These are phyloP conservation scores for Coemansia guatemalensis DNA, from an alignment of 192 early-diverging fungal species.

Conservation along the genomic window DNA sequence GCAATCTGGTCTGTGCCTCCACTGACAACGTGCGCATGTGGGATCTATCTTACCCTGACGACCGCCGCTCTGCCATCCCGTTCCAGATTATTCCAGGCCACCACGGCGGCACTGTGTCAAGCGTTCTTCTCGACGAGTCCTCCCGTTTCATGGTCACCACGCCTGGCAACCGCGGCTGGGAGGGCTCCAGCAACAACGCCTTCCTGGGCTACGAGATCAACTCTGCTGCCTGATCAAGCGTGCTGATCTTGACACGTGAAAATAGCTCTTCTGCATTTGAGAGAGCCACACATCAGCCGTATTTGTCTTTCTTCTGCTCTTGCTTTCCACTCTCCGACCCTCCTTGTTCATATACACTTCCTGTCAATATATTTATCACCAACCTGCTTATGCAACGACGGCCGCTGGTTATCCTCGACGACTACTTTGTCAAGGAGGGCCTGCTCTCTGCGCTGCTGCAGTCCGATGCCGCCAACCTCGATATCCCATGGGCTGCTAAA, in stretches of 20 bases:
- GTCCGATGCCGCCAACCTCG: slow-evolving; percentile 11
- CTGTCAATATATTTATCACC: not conserved
- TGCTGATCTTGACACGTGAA: not conserved
- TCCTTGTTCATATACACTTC: not conserved
- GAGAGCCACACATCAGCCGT: not conserved
- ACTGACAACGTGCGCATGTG: slow-evolving; percentile 91
- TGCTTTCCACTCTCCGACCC: not conserved
- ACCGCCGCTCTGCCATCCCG: slow-evolving; percentile 60
- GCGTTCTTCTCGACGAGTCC: slow-evolving; percentile 62
- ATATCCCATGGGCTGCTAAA: slow-evolving; percentile 16
- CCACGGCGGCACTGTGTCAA: slow-evolving; percentile 82
- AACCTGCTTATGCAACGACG: slow-evolving; percentile 17
- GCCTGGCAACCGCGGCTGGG: slow-evolving; percentile 96
- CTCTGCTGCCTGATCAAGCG: slow-evolving; percentile 35
- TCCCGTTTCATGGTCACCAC: slow-evolving; percentile 86
- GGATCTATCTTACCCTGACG: slow-evolving; percentile 64
- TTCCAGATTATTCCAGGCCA: slow-evolving; percentile 95
- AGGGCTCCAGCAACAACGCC: slow-evolving; percentile 77
- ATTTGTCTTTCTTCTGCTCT: not conserved
- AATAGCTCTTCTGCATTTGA: not conserved
- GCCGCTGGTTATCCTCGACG: slow-evolving; percentile 43
- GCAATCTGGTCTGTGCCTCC: slow-evolving; percentile 85
- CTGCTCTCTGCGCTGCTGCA: slow-evolving; percentile 17
- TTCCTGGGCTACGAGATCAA: slow-evolving; percentile 85
- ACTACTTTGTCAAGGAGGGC: slow-evolving; percentile 44